Percentiles rank a stretch among this genome's conserved stretches.
These are phyloP conservation scores for Agastache rugosa DNA, from an alignment of 257 asterid species.

Conservation along the genomic window DNA sequence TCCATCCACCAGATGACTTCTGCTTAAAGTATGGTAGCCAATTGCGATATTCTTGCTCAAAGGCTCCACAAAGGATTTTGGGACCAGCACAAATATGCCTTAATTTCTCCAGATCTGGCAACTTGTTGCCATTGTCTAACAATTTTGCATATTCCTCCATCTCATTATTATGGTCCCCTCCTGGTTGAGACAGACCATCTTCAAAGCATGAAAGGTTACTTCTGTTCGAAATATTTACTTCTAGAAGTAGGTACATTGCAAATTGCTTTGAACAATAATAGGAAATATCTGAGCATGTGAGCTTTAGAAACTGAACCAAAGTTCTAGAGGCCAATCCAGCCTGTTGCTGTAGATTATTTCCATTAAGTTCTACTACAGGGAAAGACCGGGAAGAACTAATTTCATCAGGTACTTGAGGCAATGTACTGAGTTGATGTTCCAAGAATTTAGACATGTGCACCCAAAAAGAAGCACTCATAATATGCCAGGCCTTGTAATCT, in stretches of 20 bases:
- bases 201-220: slow-evolving; percentile 47
- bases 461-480: slow-evolving; percentile 68
- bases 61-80: slow-evolving; percentile 53
- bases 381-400: slow-evolving; percentile 41
- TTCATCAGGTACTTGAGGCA: slow-evolving; percentile 47
- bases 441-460: slow-evolving; percentile 60
- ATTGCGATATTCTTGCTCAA: slow-evolving; percentile 55
- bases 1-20: slow-evolving; percentile 71
- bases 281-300: slow-evolving; percentile 58
- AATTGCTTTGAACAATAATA: slow-evolving; percentile 65
- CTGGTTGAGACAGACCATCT: slow-evolving; percentile 46
- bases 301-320: slow-evolving; percentile 55
- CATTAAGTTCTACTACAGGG: slow-evolving; percentile 38
- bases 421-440: slow-evolving; percentile 55
- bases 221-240: slow-evolving; percentile 52
- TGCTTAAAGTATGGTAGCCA: slow-evolving; percentile 63
- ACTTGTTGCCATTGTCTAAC: slow-evolving; percentile 43
- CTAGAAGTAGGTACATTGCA: slow-evolving; percentile 61
- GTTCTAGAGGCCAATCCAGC: slow-evolving; percentile 44
- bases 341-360: slow-evolving; percentile 41
- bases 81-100: slow-evolving; percentile 59
- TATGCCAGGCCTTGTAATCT: slow-evolving; percentile 60
- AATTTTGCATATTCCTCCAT: slow-evolving; percentile 40
- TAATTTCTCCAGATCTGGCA: slow-evolving; percentile 57
- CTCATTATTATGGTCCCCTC: slow-evolving; percentile 41